Evolutionary conservation across 441 rosid genomes (phyloP), one percentile per base, ranked within the genome.

Genomic region (Raphanus hybrid): DNA sequence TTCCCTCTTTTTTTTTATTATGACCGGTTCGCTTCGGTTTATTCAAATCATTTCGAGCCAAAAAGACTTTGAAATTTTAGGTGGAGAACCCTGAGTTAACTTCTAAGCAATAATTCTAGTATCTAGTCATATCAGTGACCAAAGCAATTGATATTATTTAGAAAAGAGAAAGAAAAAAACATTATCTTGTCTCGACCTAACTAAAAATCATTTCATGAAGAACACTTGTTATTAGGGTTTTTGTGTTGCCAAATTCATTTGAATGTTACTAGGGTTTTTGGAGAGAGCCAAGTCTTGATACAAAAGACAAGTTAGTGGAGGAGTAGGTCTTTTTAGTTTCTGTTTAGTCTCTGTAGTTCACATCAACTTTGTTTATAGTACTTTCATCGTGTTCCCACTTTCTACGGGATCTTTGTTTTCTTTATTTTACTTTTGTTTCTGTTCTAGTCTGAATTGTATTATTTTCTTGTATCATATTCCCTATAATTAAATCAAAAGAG

Each of bases 361-460:
- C 74, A 74, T 78, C 70, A 68, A 73, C 78, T 73, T 78, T 73
- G 70, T 67, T 75, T 67, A 68, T 62, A 4, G 52, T 45, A 68
- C 66, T 78, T 73, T 78, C 78, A 62, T 41, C 7, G 66, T 78
- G 78, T 78, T 78, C 82, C 82, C 82, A 78, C 78, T 69, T 69
- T 73, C 74, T 73, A 57, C 70, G 67, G 54, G 41, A 62, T 52
- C 2, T 72, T 58, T 16, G 8, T 41, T 71, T 54, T 54, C 9
- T 55, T 27, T 18, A 1, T 62, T 70, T 20, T 9, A 0, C 11
- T 62, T 69, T 41, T 10, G 3, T 71, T 66, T 50, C 35, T 65
- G 52, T 45, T 71, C 32, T 58, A 32, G 67, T 10, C 54, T 18
- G 2, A 35, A 3, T 60, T 78, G n/a, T 39, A 39, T 52, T 35